Evolutionary conservation across 2,329 filamentous ascomycete genomes (phyloP), one percentile per base, ranked within the genome.

Genomic region (Colletotrichum eleusines): DNA sequence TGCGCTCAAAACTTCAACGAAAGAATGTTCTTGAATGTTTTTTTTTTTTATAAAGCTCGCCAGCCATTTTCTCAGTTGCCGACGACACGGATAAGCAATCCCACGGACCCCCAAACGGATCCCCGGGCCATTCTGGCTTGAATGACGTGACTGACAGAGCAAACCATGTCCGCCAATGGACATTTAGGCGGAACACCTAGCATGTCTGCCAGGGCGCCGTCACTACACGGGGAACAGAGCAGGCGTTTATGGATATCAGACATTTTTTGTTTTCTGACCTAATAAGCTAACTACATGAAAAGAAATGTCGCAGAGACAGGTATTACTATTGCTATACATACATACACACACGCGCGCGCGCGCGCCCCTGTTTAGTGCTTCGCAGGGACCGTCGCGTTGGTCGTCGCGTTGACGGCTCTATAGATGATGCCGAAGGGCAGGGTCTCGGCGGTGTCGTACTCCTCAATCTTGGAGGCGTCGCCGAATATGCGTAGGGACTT

Each of bases 401-500:
- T 62, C 12, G 69, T 57, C 63, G 73, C 61, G 50, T 46, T 71
- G 16, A 42, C 69, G 14, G 58, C 69, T 6, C 69, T 63, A 62
- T 88, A 89, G 46, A 76, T 75, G 59, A 89, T 83, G n/a, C 76
- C 75, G 70, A 89, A 86, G 1, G 79, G 65, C 0, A 76, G 75
- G 14, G 84, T 81, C 74, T 84, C 80, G 28, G 76, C 75, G 1
- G 78, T 74, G 33, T 88, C 86, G 77, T 86, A 89, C 59, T 89
- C 84, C 5, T 76, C 77, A 2, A 78, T 71, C 66, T 83, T 79
- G 18, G 78, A 76, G 42, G 78, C 76, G 67, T 89, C 80, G 6
- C 87, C 87, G 74, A 85, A 87, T 69, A 89, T 82, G 69, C 81
- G 82, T 72, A 89, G 76, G 2, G 86, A 84, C 67, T 82, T 81